Conservation (phyloP, 2,329 filamentous ascomycete genomes). For the Plenodomus lindquistii region DNA sequence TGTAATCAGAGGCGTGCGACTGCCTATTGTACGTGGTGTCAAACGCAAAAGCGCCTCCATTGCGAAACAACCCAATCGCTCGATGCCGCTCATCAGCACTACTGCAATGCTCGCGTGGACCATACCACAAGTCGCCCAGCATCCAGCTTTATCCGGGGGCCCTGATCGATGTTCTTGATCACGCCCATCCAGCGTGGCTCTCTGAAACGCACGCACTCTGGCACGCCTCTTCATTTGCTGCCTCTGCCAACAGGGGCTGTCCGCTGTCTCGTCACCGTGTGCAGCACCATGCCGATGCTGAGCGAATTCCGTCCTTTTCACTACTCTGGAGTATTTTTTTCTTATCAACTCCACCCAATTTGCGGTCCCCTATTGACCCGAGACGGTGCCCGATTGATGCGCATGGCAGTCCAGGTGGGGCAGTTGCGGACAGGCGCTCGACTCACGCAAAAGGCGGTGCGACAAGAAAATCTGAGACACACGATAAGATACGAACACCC, state of each 20-base stretch:
- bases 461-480: neutral
- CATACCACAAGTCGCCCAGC: conserved; percentile 14
- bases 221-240: conserved; percentile 23
- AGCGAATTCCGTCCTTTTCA: conserved; percentile 15
- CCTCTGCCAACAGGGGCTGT: conserved; percentile 26
- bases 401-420: conserved; percentile 18
- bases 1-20: conserved; percentile 10
- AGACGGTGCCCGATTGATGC: conserved; percentile 7
- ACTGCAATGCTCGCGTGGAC: conserved; percentile 19
- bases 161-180: conserved; percentile 1
- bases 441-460: conserved; percentile 21
- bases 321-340: conserved; percentile 2
- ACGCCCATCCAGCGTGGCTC: conserved; percentile 16
- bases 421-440: conserved; percentile 15
- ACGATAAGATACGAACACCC: no score
- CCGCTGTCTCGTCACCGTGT: conserved; percentile 19
- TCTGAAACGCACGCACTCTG: conserved; percentile 22
- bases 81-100: conserved; percentile 7
- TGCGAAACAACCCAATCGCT: neutral
- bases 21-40: conserved; percentile 2
- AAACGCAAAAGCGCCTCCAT: neutral
- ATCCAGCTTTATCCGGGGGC: conserved; percentile 14
- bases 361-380: conserved; percentile 21
- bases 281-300: conserved; percentile 25
- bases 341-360: conserved; percentile 27